phyloP scores from a whole-genome alignment of 306 rosid species.

The Lathyrus sativus region DNA sequence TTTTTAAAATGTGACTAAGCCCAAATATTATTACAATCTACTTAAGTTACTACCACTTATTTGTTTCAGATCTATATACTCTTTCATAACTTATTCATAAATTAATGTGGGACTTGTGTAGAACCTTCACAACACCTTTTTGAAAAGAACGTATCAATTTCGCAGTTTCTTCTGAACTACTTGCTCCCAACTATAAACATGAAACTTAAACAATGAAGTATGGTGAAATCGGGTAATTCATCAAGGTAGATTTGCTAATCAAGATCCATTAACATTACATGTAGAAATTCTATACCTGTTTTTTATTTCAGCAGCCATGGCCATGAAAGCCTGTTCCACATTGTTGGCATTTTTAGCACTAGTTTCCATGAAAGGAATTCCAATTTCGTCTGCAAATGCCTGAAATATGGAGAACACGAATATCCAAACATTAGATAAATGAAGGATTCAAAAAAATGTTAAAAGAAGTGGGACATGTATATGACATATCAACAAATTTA shows the following conservation, averaged over 20 bases:
- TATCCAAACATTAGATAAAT: conserved; percentile 13
- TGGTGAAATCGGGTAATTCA: conserved; percentile 10
- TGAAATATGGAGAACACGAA: conserved; percentile 37
- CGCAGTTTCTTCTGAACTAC: no score
- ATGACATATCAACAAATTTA: conserved; percentile 4
- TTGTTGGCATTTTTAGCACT: conserved; percentile 75
- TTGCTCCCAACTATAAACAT: no score
- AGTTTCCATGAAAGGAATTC: conserved; percentile 83
- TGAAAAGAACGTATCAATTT: no score
- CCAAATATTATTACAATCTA: no score
- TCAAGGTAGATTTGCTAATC: background rate
- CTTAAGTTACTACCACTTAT: no score
- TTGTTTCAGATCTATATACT: no score
- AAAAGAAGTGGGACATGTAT: conserved; percentile 5
- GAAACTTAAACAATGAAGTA: no score
- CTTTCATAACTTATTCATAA: no score
- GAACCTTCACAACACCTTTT: no score
- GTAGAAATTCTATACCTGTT: conserved; percentile 52
- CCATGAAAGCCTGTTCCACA: conserved; percentile 85
- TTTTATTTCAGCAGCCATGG: conserved; percentile 82
- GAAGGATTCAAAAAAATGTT: conserved; percentile 8
- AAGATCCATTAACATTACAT: conserved; percentile 18
- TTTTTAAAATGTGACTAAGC: no score
- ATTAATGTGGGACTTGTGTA: no score
- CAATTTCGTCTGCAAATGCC: conserved; percentile 87